Conservation (phyloP, 441 rosid genomes). For the Brassica hybrid region DNA sequence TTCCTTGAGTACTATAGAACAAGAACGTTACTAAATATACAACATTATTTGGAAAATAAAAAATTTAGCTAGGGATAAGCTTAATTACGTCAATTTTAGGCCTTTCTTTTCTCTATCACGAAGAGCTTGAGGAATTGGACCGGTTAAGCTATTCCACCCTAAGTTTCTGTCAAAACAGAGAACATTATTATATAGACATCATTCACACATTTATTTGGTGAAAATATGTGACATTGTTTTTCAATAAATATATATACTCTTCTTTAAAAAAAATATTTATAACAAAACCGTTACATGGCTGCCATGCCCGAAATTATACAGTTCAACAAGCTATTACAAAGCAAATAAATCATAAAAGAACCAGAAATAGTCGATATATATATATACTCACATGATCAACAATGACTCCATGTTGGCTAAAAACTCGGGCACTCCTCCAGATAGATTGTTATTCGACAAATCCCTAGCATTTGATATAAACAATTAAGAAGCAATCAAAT, state of each 20-base stretch:
- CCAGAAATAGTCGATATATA: background rate
- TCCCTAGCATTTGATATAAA: slow-evolving; percentile 17
- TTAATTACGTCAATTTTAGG: slow-evolving; percentile 29
- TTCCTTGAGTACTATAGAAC: slow-evolving; percentile 30
- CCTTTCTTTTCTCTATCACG: slow-evolving; percentile 35
- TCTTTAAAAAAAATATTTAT: no score
- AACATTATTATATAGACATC: background rate
- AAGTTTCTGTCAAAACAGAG: slow-evolving; percentile 37
- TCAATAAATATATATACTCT: background rate
- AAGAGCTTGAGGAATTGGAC: slow-evolving; percentile 37
- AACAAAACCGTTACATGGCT: no score
- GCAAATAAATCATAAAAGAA: no score
- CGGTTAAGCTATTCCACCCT: slow-evolving; percentile 32
- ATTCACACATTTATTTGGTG: background rate
- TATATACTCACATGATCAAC: slow-evolving; percentile 32
- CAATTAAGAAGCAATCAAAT: background rate
- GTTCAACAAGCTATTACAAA: no score
- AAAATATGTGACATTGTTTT: background rate
- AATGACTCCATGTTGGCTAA: slow-evolving; percentile 37
- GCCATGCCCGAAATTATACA: no score
- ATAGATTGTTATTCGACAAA: slow-evolving; percentile 33
- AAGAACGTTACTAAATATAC: background rate
- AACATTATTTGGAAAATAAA: background rate
- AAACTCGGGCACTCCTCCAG: slow-evolving; percentile 38
- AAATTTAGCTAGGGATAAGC: background rate